Evolutionary conservation across 2,329 filamentous ascomycete genomes (phyloP), one percentile per base, ranked within the genome.

Genomic region (Neodidymelliopsis sp.): DNA sequence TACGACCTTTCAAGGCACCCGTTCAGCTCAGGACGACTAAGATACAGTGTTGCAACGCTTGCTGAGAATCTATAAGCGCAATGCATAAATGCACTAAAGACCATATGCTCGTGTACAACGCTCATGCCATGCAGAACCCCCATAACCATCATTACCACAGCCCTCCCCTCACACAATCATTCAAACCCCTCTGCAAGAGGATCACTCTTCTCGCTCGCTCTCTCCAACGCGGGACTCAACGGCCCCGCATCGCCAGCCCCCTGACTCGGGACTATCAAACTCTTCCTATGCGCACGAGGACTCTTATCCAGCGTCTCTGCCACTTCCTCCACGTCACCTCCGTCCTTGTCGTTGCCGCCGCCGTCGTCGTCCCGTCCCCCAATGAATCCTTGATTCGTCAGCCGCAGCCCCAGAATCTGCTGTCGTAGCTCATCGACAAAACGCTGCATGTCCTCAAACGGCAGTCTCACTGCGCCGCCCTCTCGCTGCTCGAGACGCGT

Each of bases 381-480:
- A 2, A 13, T 22, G 28, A 54, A 75, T 71, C 47, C 72, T 62
- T 58, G 70, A 71, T 61, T 76, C 55, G 66, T 47, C 47, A 73
- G 56, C 10, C 75, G 58, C 16, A 74, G 66, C 0, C 58, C 69
- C 8, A 73, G 81, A 20, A 85, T 84, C 0, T 85, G 86, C 15
- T 87, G 82, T 59, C 85, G 84, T 31, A 92, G 74, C 2, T 86
- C 84, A 34, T 84, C 79, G 55, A 93, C 84, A 60, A 91, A 91
- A 16, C 55, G 65, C 46, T 79, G 76, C 78, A 86, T 81, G 30
- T 79, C 77, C 4, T 75, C 74, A 56, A 83, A 84, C 4, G 75
- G 72, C 36, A 81, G 69, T 6, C 34, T 48, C 4, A 57, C 50
- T 0, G 47, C 56, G 0, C 34, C 59, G 4, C 54, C 57, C 2